These are phyloP conservation scores for Heimioporus sp. DNA, from an alignment of 768 basidiomycete genomes.

Conservation along the genomic window DNA sequence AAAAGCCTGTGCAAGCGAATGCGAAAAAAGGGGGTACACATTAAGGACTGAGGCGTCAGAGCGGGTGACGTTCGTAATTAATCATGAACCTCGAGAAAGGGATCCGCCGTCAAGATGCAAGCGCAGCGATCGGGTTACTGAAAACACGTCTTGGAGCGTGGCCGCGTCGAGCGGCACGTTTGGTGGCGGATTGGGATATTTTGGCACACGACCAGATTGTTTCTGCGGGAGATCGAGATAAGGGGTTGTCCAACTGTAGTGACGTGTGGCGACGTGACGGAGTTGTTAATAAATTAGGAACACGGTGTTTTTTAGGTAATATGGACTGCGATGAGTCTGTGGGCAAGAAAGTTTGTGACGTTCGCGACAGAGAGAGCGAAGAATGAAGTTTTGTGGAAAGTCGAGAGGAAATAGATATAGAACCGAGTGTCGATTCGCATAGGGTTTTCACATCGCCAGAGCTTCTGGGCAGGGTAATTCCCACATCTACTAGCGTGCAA, in stretches of 20 bases:
- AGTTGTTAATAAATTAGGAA: conserved; percentile 6
- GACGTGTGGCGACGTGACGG: conserved; percentile 12
- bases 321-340: conserved; percentile 7
- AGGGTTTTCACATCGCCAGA: conserved; percentile 18
- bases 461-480: not conserved
- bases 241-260: conserved; percentile 2
- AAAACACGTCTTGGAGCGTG: conserved; percentile 20
- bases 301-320: conserved; percentile 3
- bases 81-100: conserved; percentile 2
- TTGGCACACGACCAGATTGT: conserved; percentile 32
- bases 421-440: conserved; percentile 18
- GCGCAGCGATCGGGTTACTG: conserved; percentile 16
- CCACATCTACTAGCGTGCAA: conserved; percentile 23
- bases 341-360: conserved; percentile 2
- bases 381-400: conserved; percentile 10
- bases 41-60: conserved; percentile 12
- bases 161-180: conserved; percentile 27
- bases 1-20: not conserved
- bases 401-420: conserved; percentile 19
- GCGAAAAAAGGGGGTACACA: conserved; percentile 11
- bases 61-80: conserved; percentile 6
- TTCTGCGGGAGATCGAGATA: conserved; percentile 7
- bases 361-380: not conserved
- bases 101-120: conserved; percentile 6
- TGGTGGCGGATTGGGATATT: conserved; percentile 24